Evolutionary conservation across 352 stramenopile genomes (phyloP), one percentile per base, ranked within the genome.

Genomic region (Phytophthora sojae): DNA sequence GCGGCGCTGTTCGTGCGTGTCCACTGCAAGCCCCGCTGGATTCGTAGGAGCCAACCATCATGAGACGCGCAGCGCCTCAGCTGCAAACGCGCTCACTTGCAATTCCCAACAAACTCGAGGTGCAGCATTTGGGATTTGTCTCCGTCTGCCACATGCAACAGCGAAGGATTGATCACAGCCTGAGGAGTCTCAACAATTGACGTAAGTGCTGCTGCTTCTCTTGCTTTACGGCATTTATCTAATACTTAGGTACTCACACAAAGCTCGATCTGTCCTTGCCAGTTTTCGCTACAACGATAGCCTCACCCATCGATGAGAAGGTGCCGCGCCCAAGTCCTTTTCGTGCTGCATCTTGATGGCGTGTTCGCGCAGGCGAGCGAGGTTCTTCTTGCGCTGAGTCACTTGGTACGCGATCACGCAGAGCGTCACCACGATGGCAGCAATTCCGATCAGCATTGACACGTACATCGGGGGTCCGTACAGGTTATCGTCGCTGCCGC

Each of bases 181-280:
- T n/a, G n/a, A n/a, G n/a, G n/a, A n/a, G n/a, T n/a, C n/a, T n/a
- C n/a, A n/a, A n/a, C n/a, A n/a, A n/a, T n/a, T n/a, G n/a, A n/a
- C n/a, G n/a, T n/a, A n/a, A n/a, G n/a, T n/a, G n/a, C n/a, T n/a
- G n/a, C n/a, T n/a, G n/a, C n/a, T n/a, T n/a, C n/a, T n/a, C n/a
- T n/a, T n/a, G n/a, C n/a, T n/a, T n/a, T n/a, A n/a, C n/a, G n/a
- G n/a, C n/a, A n/a, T n/a, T n/a, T n/a, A 39, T 15, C 2, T 30
- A 30, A 30, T 30, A 39, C 32, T 42, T 42, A n/a, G n/a, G n/a
- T 67, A 66, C 51, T 59, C 63, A 75, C 37, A 83, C 72, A 69
- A 80, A 79, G 54, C 72, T 83, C 30, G 61, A 74, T 23, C 57
- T 78, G 21, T 62, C 30, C 44, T 52, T 74, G 61, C 21, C 81